Base-by-base conservation (phyloP, 164 flowering plant genomes). In the Magnolia changhungtana region DNA sequence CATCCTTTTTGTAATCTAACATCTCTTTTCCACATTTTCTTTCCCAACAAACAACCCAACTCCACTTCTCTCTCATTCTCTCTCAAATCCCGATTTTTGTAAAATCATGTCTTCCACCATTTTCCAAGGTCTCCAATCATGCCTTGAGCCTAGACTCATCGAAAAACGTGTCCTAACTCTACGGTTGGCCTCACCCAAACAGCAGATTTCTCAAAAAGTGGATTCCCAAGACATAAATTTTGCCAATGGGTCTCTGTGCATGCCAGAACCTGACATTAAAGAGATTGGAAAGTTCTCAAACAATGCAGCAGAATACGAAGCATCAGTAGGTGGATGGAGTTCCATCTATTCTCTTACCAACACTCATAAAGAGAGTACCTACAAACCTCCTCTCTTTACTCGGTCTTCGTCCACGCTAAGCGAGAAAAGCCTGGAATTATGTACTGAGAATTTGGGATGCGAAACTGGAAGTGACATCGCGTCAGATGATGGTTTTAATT, bases 371-470 rank as follows among this genome's bases (percentile, higher is more conserved):
- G 61, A 55, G 9, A 23, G 67, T 24, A 0, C 8, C 10, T 89
- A 91, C 72, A 69, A 90, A 19, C 93, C 96, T 14, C 61, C 61
- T 55, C 61, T 55, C 23, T 82, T 80, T 63, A 91, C 84, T 63
- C 79, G 81, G 67, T 77, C 89, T 3, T 37, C 82, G 0, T 87
- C 89, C 76, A 78, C 86, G 55, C 72, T 92, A 68, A 89, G 84
- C 63, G 85, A 80, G 63, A 88, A 82, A 77, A 95, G 98, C 71
- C 90, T 95, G 1, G 87, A 91, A 75, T 79, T 95, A 14, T 95
- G 98, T 85, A 94, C 98, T 0, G 98, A 94, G 83, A 90, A 89
- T 63, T 90, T 94, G 31, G 98, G 98, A 20, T 92, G 96, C 1
- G 98, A 94, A 78, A 89, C 94, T 2, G 98, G 98, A 8, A 90